Base-by-base conservation (phyloP, 257 asterid species). In the Cruciata laevipes region DNA sequence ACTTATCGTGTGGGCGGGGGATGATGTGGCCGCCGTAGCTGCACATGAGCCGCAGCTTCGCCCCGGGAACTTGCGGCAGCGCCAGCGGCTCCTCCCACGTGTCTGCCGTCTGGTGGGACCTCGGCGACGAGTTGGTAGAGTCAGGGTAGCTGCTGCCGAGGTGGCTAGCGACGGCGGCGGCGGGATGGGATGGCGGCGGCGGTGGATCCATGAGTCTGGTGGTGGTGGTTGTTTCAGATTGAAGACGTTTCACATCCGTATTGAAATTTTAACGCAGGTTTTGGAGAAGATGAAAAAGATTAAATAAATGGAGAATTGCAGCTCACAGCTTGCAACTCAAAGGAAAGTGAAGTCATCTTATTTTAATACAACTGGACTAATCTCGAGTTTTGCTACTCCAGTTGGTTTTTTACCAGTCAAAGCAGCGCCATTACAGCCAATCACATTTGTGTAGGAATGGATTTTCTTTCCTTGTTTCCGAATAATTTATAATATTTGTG, bases 11-110 rank as follows among this genome's bases (percentile, higher is more conserved):
- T 24, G 89, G 95, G 31, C 92, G 90, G 68, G 95, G 95, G 69
- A 89, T 83, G 71, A 89, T 86, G 81, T 89, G 95, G 25, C 95
- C 95, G 5, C 89, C 89, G 44, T 80, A 88, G 83, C 96, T 84
- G 73, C 96, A 88, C 86, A 85, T 83, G 30, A 89, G 81, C 61
- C 95, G 88, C 69, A 89, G 83, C 76, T 85, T 89, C 63, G 94
- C 77, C 42, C 81, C 83, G 3, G 85, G 86, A 31, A 80, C 73
- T 16, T 64, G 79, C 0, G 84, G 81, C 16, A 74, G 79, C 0
- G 84, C 79, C 16, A 74, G 78, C 7, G 79, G 75, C 70, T 82
- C 90, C 52, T 86, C 88, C 81, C 84, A 89, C 17, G 82, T 17
- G 61, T 81, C 87, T 1, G 55, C 21, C 6, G 73, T 69, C 7